Conservation (phyloP, 441 rosid species). For the Rhodomyrtus psidioides region DNA sequence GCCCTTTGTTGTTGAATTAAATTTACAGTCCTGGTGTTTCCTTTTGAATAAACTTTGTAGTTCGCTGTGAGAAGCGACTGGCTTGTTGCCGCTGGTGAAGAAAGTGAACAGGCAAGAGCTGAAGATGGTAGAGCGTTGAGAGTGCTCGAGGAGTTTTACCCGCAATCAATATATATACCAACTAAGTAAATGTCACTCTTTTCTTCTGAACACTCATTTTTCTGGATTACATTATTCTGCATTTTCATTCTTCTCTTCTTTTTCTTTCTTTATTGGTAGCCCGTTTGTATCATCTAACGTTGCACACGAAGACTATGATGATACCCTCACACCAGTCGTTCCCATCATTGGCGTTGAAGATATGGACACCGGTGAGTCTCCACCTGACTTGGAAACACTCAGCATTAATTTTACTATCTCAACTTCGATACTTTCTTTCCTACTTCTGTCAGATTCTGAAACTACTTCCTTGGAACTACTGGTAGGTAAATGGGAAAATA, state of each 20-base stretch:
- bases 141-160: slow-evolving; percentile 59
- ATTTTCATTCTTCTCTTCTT: not conserved
- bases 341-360: slow-evolving; percentile 57
- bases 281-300: slow-evolving; percentile 33
- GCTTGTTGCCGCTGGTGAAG: slow-evolving; percentile 52
- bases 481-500: not conserved
- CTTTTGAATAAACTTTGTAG: slow-evolving; percentile 20
- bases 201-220: not conserved
- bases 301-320: slow-evolving; percentile 33
- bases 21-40: not conserved
- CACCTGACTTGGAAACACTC: slow-evolving; percentile 8
- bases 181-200: slow-evolving; percentile 17
- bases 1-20: not conserved
- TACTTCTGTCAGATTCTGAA: slow-evolving; percentile 3
- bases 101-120: slow-evolving; percentile 38
- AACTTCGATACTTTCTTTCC: not conserved
- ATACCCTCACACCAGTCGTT: slow-evolving; percentile 39
- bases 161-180: slow-evolving; percentile 48
- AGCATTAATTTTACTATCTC: not conserved
- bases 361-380: slow-evolving; percentile 12
- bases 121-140: slow-evolving; percentile 45
- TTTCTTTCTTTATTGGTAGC: slow-evolving; percentile 19
- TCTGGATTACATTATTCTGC: not conserved
- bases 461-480: not conserved
- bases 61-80: slow-evolving; percentile 25